Evolutionary conservation across 768 basidiomycete species (phyloP).

Genomic region (Tremella fuciformis): DNA sequence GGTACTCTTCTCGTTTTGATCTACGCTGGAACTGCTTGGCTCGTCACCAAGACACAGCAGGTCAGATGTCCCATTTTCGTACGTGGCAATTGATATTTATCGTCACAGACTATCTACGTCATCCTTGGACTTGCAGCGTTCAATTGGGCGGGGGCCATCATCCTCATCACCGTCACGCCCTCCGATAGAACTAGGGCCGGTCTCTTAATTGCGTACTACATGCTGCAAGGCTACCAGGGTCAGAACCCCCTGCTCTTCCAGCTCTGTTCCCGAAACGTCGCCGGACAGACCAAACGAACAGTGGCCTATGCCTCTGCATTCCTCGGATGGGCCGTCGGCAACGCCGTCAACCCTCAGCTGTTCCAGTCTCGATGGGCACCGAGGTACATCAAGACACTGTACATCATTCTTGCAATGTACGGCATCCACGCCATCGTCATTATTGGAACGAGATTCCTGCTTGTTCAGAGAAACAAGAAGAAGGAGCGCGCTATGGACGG

Average conservation of each 20-base stretch:
- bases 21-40: no score
- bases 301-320: constrained; percentile 54
- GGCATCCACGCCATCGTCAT: constrained; percentile 55
- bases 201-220: constrained; percentile 58
- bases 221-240: constrained; percentile 27
- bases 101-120: no score
- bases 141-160: constrained; percentile 58
- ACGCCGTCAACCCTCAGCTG: constrained; percentile 58
- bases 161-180: constrained; percentile 56
- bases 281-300: constrained; percentile 59
- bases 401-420: constrained; percentile 59
- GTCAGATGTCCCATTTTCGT: no score
- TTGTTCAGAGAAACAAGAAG: no score
- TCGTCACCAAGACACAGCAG: no score
- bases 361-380: constrained; percentile 57
- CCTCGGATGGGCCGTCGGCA: constrained; percentile 59
- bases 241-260: constrained; percentile 31
- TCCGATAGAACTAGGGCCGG: constrained; percentile 55
- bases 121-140: no score
- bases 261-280: constrained; percentile 54
- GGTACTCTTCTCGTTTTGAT: no score
- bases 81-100: no score
- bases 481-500: no score
- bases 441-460: constrained; percentile 16
- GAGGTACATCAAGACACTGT: constrained; percentile 57